Evolutionary conservation across 1,284 basidiomycete species (phyloP).

Genomic region (Puccinia coronata): DNA sequence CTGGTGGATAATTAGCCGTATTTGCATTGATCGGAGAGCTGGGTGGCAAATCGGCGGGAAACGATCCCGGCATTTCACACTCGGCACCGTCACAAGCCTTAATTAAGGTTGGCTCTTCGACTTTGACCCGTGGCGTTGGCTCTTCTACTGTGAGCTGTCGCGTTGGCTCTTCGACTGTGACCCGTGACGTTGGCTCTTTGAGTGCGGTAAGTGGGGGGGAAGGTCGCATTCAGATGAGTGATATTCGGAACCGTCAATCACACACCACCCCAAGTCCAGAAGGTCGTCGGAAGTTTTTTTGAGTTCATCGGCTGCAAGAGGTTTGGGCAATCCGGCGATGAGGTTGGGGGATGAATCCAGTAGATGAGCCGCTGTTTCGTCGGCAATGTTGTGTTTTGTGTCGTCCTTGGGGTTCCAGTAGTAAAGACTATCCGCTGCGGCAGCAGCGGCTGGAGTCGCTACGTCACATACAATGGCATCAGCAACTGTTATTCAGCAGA

Average conservation of each 20-base stretch:
- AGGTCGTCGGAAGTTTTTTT: background rate
- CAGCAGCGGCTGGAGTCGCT: background rate
- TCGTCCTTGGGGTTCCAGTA: constrained; percentile 3
- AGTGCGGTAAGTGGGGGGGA: background rate
- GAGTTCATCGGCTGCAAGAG: background rate
- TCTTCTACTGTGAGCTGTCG: too few species aligned
- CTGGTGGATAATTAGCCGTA: background rate
- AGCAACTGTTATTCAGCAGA: background rate
- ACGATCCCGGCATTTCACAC: background rate
- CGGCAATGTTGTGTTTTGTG: background rate
- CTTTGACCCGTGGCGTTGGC: background rate
- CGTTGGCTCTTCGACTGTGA: background rate
- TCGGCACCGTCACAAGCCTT: background rate
- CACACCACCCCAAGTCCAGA: background rate
- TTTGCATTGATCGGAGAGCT: background rate
- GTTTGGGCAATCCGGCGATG: background rate
- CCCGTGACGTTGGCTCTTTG: too few species aligned
- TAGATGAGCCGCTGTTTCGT: background rate
- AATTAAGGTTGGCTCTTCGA: too few species aligned
- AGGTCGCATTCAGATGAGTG: background rate
- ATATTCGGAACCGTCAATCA: background rate
- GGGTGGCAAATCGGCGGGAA: background rate
- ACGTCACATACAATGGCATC: too few species aligned
- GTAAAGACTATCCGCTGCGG: background rate
- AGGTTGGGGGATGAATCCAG: background rate